A percentile compares a stretch with the other conserved stretches of the same genome.
Evolutionary conservation across 345 rosid species (phyloP).

Genomic region (Nephelium lappaceum): DNA sequence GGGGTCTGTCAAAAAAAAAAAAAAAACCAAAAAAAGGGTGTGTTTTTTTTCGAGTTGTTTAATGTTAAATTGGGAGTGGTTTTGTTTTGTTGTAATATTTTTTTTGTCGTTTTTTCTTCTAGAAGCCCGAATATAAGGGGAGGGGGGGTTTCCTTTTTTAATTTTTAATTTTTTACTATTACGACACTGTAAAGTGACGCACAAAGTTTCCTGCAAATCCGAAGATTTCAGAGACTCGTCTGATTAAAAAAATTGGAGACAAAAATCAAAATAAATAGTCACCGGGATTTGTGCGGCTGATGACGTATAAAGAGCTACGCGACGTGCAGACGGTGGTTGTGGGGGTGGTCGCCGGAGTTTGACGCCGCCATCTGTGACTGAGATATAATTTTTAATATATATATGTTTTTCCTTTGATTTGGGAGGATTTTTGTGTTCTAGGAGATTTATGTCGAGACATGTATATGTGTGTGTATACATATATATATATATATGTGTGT

Average conservation of each 20-base stretch:
- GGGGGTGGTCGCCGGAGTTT: slow-evolving; percentile 21
- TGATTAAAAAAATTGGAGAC: slow-evolving; percentile 2
- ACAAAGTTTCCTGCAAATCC: slow-evolving; percentile 28
- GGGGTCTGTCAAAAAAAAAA: background rate
- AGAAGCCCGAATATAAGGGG: background rate
- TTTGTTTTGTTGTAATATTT: background rate
- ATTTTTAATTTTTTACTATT: background rate
- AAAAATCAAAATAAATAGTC: background rate
- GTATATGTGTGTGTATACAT: background rate
- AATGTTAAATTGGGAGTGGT: slow-evolving; percentile 2
- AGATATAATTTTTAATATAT: background rate
- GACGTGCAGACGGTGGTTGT: slow-evolving; percentile 16
- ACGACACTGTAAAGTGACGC: slow-evolving; percentile 16
- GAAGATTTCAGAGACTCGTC: slow-evolving; percentile 25
- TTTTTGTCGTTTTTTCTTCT: background rate
- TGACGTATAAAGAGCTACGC: slow-evolving; percentile 18
- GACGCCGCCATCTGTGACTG: background rate
- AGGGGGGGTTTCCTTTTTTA: background rate
- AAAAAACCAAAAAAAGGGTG: background rate
- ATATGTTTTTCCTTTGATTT: background rate
- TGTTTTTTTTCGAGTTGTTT: slow-evolving; percentile 4
- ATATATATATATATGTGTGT: background rate
- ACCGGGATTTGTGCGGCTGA: slow-evolving; percentile 20
- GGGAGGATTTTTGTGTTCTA: background rate
- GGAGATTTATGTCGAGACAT: background rate